These are phyloP conservation scores for Malassezia sympodialis DNA, from an alignment of 1,284 basidiomycete species.

Conservation along the genomic window DNA sequence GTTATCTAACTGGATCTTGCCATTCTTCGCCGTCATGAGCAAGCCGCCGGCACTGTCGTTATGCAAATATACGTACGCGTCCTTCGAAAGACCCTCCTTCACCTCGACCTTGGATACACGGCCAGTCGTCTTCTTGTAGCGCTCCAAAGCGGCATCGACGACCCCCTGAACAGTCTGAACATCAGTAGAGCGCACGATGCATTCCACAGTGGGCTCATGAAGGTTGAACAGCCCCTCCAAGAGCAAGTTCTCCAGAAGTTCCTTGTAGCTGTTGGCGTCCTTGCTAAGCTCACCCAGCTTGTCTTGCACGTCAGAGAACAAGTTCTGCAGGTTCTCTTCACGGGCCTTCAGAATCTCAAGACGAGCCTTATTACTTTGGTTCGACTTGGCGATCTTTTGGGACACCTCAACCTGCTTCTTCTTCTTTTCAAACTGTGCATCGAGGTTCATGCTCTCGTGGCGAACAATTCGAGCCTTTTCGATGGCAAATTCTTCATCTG, in stretches of 20 bases:
- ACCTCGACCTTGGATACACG: constrained; percentile 59
- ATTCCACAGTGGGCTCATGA: constrained; percentile 36
- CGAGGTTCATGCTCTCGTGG: constrained; percentile 41
- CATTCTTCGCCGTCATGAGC: constrained; percentile 30
- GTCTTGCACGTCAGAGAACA: constrained; percentile 68
- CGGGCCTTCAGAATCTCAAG: constrained; percentile 79
- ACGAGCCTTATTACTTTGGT: constrained; percentile 84
- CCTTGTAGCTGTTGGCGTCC: constrained; percentile 56
- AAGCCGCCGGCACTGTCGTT: constrained; percentile 48
- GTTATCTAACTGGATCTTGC: constrained; percentile 44
- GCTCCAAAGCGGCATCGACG: constrained; percentile 56
- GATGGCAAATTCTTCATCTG: constrained; percentile 47
- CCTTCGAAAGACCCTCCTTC: constrained; percentile 61
- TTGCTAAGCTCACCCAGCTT: constrained; percentile 59
- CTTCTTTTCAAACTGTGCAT: constrained; percentile 44
- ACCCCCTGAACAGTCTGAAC: constrained; percentile 52
- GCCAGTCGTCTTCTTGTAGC: constrained; percentile 68
- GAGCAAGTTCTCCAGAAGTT: constrained; percentile 53
- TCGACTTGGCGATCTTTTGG: constrained; percentile 65
- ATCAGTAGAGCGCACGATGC: constrained; percentile 34
- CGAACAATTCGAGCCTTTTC: constrained; percentile 48
- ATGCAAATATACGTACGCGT: neutral
- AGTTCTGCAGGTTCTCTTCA: constrained; percentile 80
- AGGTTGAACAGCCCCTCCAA: constrained; percentile 56
- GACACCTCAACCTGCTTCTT: constrained; percentile 41